phyloP scores from a whole-genome alignment of 306 rosid species.

The Ceratonia siliqua region DNA sequence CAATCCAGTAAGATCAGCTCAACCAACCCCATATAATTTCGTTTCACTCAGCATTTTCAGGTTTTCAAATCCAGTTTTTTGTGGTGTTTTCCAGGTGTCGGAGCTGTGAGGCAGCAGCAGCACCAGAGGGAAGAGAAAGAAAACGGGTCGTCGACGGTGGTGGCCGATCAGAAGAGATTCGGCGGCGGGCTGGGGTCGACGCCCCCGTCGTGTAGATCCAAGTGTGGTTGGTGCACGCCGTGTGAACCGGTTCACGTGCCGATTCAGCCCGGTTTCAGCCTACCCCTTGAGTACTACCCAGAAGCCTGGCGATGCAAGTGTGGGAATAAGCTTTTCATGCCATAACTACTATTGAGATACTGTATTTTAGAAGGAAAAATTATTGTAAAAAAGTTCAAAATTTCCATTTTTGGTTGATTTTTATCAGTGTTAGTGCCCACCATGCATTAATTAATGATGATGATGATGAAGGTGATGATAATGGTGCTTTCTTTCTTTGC shows the following conservation, averaged over 20 bases:
- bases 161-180: slow-evolving; percentile 42
- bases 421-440: slow-evolving; percentile 28
- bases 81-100: slow-evolving; percentile 28
- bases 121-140: background rate
- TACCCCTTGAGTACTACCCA: slow-evolving; percentile 87
- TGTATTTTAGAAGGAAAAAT: too few relatives aligned
- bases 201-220: slow-evolving; percentile 84
- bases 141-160: slow-evolving; percentile 16
- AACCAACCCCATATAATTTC: background rate
- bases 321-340: slow-evolving; percentile 80
- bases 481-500: background rate
- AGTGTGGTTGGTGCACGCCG: slow-evolving; percentile 82
- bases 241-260: slow-evolving; percentile 85
- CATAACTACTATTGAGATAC: too few relatives aligned
- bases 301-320: slow-evolving; percentile 99
- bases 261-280: slow-evolving; percentile 71
- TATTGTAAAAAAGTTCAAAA: slow-evolving; percentile 30
- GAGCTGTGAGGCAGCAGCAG: background rate
- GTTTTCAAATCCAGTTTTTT: background rate
- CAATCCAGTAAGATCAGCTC: slow-evolving; percentile 45
- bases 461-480: slow-evolving; percentile 6
- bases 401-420: slow-evolving; percentile 24
- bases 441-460: slow-evolving; percentile 36
- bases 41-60: background rate
- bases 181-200: slow-evolving; percentile 65